Base-by-base conservation (phyloP, 2,329 filamentous ascomycete species). In the Raffaelea ambrosiae region DNA sequence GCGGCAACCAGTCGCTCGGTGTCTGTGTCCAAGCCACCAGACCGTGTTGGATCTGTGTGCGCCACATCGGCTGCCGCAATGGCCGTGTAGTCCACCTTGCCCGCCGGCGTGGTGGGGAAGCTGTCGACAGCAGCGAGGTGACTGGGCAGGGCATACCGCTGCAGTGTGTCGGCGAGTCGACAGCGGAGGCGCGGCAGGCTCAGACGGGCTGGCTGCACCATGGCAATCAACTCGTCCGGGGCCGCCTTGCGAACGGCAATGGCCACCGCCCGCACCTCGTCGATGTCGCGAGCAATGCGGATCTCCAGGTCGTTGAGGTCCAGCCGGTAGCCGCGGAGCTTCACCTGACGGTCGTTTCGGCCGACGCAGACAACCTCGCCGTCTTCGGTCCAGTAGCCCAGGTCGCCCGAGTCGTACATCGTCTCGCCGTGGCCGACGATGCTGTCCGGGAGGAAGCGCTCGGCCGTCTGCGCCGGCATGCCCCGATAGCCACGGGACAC, bases 321-420 rank as follows among this genome's bases (percentile, higher is more conserved):
- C 3, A 68, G 35, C 1, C 68, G 63, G 49, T 62, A 59, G 21
- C 58, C 58, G 2, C 52, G 53, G 3, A 57, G 47, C 40, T 60
- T 60, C 42, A 57, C 50, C 42, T 70, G 61, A 1, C 63, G 53
- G 52, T 72, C 69, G 3, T 46, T 55, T 1, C 69, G 55, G 1
- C 69, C 68, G 4, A 65, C 26, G 40, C 53, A 65, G 2, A 54
- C 43, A 2, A 70, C 35, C 33, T 70, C 59, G 0, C 64, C 64
- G 31, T 51, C 48, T 1, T 55, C 44, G 10, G 53, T 60, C 57
- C 62, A 68, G 45, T 56, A 63, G 3, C 57, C 66, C 3, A 50
- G 45, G 51, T 71, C 68, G 4, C 68, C 68, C 1, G 67, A 70
- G 11, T 50, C 44, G 49, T 69, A 71, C 66, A 69, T 69, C 7